phyloP scores from a whole-genome alignment of 805 yeast genomes.

The Saturnispora gosingensis region DNA sequence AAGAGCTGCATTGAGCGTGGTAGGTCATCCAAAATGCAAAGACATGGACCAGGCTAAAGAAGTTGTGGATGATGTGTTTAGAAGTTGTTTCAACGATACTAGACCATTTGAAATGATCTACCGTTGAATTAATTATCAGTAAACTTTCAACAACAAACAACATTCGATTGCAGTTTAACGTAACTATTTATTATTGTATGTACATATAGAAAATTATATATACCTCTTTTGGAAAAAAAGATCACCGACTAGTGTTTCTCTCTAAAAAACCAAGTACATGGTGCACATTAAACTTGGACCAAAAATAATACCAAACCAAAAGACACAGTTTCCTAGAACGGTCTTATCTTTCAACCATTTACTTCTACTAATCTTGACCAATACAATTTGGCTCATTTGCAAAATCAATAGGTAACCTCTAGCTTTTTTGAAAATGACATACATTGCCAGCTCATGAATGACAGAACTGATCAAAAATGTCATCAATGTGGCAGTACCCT shows the following conservation, averaged over 20 bases:
- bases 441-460: conserved; percentile 91
- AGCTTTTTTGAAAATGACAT: conserved; percentile 65
- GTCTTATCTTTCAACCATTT: conserved; percentile 45
- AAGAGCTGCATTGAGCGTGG: conserved; percentile 77
- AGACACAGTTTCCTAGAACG: conserved; percentile 67
- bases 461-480: conserved; percentile 74
- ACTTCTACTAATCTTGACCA: conserved; percentile 55
- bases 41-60: conserved; percentile 63
- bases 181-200: neutral
- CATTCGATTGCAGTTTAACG: neutral
- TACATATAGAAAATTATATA: neutral
- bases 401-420: conserved; percentile 72
- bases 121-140: conserved; percentile 30
- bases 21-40: conserved; percentile 78
- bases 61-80: conserved; percentile 83
- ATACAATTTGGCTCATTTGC: conserved; percentile 85
- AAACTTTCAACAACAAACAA: neutral
- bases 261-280: conserved; percentile 64
- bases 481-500: conserved; percentile 58
- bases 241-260: neutral
- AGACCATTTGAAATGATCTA: conserved; percentile 93
- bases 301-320: conserved; percentile 85
- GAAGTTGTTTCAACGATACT: conserved; percentile 87
- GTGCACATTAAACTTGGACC: conserved; percentile 89
- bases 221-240: neutral